Evolutionary conservation across 78 protist species (phyloP).

Genomic region (Chrysochromulina parva): DNA sequence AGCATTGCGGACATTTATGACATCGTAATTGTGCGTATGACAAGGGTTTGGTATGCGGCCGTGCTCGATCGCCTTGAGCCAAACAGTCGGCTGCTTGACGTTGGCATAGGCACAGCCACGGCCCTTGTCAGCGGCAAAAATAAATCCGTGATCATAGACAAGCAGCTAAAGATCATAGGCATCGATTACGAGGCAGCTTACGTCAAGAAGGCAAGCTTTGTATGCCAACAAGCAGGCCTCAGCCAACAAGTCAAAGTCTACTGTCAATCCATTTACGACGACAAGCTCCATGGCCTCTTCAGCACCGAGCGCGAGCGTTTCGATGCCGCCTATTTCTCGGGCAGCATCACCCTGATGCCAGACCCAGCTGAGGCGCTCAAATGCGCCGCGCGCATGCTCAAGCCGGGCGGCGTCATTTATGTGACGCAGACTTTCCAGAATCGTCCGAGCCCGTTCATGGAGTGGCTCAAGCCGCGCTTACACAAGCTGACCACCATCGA

Average conservation of each 20-base stretch:
- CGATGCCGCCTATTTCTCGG: constrained; percentile 41
- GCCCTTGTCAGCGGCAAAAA: background rate
- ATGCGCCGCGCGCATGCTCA: background rate
- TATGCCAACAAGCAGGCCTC: background rate
- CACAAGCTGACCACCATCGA: constrained; percentile 17
- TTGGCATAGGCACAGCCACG: constrained; percentile 44
- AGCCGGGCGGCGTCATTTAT: background rate
- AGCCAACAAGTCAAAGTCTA: background rate
- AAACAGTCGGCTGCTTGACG: background rate
- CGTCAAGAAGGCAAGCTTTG: background rate
- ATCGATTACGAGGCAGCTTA: constrained; percentile 30
- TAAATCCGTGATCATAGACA: background rate
- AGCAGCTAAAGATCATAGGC: background rate
- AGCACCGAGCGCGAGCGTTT: background rate
- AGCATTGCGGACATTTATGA: background rate
- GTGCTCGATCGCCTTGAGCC: background rate
- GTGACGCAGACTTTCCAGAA: constrained; percentile 40
- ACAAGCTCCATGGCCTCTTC: background rate
- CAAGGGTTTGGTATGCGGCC: constrained; percentile 19
- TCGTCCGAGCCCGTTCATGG: background rate
- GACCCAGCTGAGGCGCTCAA: constrained; percentile 11
- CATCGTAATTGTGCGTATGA: constrained; percentile 15
- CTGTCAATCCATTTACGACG: background rate
- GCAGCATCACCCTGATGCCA: constrained; percentile 32
- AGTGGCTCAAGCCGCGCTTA: constrained; percentile 29